Conservation (phyloP, 2,329 filamentous ascomycete genomes). For the Didymella pinodella region DNA sequence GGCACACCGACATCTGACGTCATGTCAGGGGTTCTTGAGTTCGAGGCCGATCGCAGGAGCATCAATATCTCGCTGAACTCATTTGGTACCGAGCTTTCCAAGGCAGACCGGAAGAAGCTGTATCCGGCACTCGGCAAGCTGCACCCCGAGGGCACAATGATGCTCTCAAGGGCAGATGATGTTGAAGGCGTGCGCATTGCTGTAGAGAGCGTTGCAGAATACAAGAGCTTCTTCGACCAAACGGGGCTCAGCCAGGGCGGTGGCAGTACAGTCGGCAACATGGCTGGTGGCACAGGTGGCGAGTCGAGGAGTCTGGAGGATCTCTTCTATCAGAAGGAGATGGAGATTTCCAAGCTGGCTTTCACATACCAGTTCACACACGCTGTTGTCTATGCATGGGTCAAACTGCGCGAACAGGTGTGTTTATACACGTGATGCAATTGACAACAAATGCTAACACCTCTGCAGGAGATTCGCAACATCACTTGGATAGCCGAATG, state of each 20-base stretch:
- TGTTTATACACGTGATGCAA: slow-evolving; percentile 44
- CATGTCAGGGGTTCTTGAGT: slow-evolving; percentile 95
- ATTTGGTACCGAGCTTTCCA: slow-evolving; percentile 94
- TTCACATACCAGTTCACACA: slow-evolving; percentile 97
- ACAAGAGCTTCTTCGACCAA: slow-evolving; percentile 95
- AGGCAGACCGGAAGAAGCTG: slow-evolving; percentile 92
- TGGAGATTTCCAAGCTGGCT: slow-evolving; percentile 94
- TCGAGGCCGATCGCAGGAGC: slow-evolving; percentile 93
- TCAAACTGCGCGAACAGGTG: slow-evolving; percentile 96
- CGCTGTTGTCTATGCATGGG: slow-evolving; percentile 95
- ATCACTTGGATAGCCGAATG: slow-evolving; percentile 99
- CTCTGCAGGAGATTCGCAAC: slow-evolving; percentile 89
- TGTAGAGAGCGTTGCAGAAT: slow-evolving; percentile 91
- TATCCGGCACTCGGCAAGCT: slow-evolving; percentile 92
- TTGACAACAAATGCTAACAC: slow-evolving; percentile 24
- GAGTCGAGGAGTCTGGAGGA: slow-evolving; percentile 94
- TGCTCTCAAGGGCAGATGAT: slow-evolving; percentile 94
- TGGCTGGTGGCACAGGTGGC: slow-evolving; percentile 78
- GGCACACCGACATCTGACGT: slow-evolving; percentile 91
- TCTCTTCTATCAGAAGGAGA: slow-evolving; percentile 99
- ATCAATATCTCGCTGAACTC: slow-evolving; percentile 99
- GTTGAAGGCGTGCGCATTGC: slow-evolving; percentile 91
- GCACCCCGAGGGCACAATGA: slow-evolving; percentile 91
- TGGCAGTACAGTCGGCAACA: slow-evolving; percentile 79
- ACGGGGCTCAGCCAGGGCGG: slow-evolving; percentile 80